A percentile compares a stretch with the other conserved stretches of the same genome.
phyloP scores from a whole-genome alignment of 140 eudicot species.

The Senecio squalidus region DNA sequence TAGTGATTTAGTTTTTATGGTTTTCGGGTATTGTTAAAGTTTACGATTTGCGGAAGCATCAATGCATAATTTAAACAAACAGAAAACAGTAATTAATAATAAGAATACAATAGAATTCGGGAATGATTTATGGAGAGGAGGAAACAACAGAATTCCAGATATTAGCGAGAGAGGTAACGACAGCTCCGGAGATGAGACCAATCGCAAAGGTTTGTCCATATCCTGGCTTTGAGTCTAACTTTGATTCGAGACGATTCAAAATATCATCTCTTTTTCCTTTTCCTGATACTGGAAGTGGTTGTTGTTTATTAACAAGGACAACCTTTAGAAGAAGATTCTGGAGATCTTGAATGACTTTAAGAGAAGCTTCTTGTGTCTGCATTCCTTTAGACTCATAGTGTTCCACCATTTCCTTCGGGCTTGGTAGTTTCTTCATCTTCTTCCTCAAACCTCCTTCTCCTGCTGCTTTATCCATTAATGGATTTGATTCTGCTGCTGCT shows the following conservation, averaged over 20 bases:
- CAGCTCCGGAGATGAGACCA: slow-evolving; percentile 57
- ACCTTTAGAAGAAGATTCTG: slow-evolving; percentile 55
- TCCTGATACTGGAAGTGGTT: background rate
- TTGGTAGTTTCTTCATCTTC: slow-evolving; percentile 32
- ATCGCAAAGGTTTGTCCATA: slow-evolving; percentile 48
- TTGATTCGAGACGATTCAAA: slow-evolving; percentile 41
- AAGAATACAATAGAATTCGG: no score
- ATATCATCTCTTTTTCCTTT: background rate
- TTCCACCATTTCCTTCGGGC: slow-evolving; percentile 52
- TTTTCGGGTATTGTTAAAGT: no score
- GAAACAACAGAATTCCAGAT: slow-evolving; percentile 51
- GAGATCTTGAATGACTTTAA: slow-evolving; percentile 34
- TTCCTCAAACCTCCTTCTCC: no score
- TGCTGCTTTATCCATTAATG: no score
- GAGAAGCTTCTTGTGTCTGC: slow-evolving; percentile 61
- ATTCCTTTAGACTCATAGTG: slow-evolving; percentile 80
- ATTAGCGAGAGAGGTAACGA: slow-evolving; percentile 25
- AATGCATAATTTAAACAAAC: no score
- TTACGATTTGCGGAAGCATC: no score
- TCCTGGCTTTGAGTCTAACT: slow-evolving; percentile 74
- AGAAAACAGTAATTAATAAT: no score
- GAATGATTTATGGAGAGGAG: no score
- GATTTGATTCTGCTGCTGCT: background rate
- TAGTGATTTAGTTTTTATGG: no score
- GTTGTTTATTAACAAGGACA: slow-evolving; percentile 17